Conservation (phyloP, 192 early-diverging fungal species). For the Nowakowskiella sp. region DNA sequence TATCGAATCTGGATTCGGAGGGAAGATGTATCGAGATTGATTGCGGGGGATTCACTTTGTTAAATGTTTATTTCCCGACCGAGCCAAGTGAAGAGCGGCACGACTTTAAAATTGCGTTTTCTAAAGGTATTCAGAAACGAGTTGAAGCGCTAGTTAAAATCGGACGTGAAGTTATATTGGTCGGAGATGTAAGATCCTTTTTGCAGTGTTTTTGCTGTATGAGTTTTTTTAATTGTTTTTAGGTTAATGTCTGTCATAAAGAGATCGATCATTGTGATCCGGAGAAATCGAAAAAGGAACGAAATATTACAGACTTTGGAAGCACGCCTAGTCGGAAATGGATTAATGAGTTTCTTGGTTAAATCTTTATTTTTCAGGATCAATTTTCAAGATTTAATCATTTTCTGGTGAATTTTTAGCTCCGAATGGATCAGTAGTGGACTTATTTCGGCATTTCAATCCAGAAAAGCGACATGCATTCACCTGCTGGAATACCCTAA, state of each 20-base stretch:
- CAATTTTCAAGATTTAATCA: too few relatives aligned
- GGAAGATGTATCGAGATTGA: constrained; percentile 31
- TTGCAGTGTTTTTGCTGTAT: too few relatives aligned
- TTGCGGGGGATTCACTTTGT: neutral
- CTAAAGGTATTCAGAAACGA: constrained; percentile 29
- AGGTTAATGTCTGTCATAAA: constrained; percentile 53
- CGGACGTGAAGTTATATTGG: constrained; percentile 50
- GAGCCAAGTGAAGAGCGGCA: constrained; percentile 38
- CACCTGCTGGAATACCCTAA: constrained; percentile 67
- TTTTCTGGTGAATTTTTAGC: constrained; percentile 46
- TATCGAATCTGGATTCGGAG: constrained; percentile 55
- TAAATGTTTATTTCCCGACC: constrained; percentile 55
- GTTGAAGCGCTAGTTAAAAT: constrained; percentile 36
- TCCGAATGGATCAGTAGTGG: constrained; percentile 53
- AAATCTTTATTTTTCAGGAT: neutral
- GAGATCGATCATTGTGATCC: constrained; percentile 72
- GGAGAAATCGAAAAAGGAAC: constrained; percentile 42
- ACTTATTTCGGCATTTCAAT: constrained; percentile 58
- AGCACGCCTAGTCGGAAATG: constrained; percentile 52
- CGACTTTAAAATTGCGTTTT: constrained; percentile 41
- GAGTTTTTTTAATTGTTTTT: too few relatives aligned
- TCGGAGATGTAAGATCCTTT: constrained; percentile 49
- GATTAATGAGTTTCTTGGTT: constrained; percentile 46
- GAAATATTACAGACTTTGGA: constrained; percentile 43
- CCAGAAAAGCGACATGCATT: constrained; percentile 39